Evolutionary conservation across 208 protist species (phyloP), one percentile per base, ranked within the genome.

Genomic region (Novymonas esmeraldas): DNA sequence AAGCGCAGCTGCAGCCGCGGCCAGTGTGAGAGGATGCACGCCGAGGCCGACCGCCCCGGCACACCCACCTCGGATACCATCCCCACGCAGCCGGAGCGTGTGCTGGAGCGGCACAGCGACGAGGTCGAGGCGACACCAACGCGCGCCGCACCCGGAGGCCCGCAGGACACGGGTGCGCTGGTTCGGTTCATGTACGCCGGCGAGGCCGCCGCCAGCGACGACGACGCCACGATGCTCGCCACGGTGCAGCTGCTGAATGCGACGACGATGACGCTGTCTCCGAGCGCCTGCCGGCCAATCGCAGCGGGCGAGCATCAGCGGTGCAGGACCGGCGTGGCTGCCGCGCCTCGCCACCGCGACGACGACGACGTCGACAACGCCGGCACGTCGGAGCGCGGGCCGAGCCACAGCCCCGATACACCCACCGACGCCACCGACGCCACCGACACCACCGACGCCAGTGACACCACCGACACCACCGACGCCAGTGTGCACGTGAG

Each of bases 221-320:
- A 34, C 20, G 34, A 22, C 29, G 52, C 33, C n/a, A 6, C 33
- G 33, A 28, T 22, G 14, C 60, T 67, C 24, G 41, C 42, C 42
- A 51, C 51, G 11, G 58, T 39, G 44, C 34, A 61, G 51, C 42
- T 67, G 42, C 33, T 54, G 20, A 49, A 56, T 46, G 68, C 68
- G 0, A 67, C 68, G 36, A 57, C 51, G 36, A 67, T 67, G 60
- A 29, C 60, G 49, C 60, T 42, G 41, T 56, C 60, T 7, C 52
- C 60, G 24, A 62, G 68, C 60, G 68, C 48, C 24, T 34, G 45
- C 56, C 59, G 42, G 3, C 42, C 68, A 14, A 33, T 22, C 11
- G 38, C 38, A 46, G n/a, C 29, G 31, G n/a, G n/a, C n/a, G n/a
- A n/a, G n/a, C n/a, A n/a, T n/a, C n/a, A 41, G 49, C 9, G 38